Evolutionary conservation across 2,329 filamentous ascomycete species (phyloP), one percentile per base, ranked within the genome.

Genomic region (Dothidotthia symphoricarpi): DNA sequence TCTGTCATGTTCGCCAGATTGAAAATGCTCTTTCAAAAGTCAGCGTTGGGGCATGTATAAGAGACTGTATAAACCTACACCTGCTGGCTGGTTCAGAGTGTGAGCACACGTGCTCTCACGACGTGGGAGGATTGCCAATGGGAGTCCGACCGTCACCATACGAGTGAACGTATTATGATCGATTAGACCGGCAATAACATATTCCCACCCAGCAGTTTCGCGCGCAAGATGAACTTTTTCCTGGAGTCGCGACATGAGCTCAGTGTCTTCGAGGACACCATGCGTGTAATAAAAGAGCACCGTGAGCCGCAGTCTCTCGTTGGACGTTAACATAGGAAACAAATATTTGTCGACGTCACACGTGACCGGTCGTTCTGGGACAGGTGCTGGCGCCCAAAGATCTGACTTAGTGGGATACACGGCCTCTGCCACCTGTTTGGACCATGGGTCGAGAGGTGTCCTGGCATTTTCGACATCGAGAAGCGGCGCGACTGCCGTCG

Each of bases 101-200:
- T 75, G 72, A 0, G 71, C 63, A 48, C 72, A 75, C 0, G 68
- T 63, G 9, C 64, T 70, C 43, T 75, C 72, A 6, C 71, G 65
- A 4, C 72, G 68, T 0, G 72, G 72, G 3, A 75, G 43, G 7
- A 71, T 59, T 12, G 63, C 68, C 1, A 74, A 47, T 0, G 68
- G 61, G 3, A 74, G 51, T 2, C 70, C 70, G 2, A 67, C 60
- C 0, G 71, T 68, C 3, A 65, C 71, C 16, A 74, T 41, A 11
- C 72, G 67, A 3, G 65, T 69, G 45, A 69, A 74, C 22, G 66
- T 61, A 30, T 72, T 65, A 41, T 70, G 59, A 16, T 70, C 67
- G 4, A 74, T 55, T 3, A 74, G 49, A 2, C 72, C 72, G 5
- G 72, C 59, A 13, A 73, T 67, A n/a, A 64, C 70, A 36, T 66